Evolutionary conservation across 306 rosid genomes (phyloP).

Genomic region (Vigna nakashimae): DNA sequence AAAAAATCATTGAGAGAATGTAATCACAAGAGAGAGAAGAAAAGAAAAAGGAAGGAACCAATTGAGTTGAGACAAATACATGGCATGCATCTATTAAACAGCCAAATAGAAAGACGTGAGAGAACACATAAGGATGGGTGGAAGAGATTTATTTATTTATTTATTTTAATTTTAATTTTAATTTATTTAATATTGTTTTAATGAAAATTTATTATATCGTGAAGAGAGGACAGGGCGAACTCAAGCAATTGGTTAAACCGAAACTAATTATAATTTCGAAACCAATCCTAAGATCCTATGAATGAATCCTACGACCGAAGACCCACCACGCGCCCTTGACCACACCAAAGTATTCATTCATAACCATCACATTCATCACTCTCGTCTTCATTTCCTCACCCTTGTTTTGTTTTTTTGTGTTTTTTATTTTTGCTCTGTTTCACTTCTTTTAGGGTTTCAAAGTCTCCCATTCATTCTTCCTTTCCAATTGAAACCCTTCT

Average conservation of each 20-base stretch:
- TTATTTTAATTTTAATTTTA: too few relatives aligned
- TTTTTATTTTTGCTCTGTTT: not conserved
- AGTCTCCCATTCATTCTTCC: conserved; percentile 25
- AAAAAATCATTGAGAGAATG: conserved; percentile 29
- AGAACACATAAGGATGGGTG: not conserved
- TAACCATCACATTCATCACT: conserved; percentile 35
- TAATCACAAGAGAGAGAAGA: conserved; percentile 20
- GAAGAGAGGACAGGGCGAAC: conserved; percentile 23
- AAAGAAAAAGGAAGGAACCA: not conserved
- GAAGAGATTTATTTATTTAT: not conserved
- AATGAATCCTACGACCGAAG: conserved; percentile 41
- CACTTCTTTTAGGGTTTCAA: conserved; percentile 49
- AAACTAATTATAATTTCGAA: not conserved
- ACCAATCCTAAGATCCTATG: conserved; percentile 8
- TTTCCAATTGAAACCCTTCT: conserved; percentile 9
- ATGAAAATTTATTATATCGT: not conserved
- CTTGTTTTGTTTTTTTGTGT: conserved; percentile 25
- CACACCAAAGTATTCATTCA: conserved; percentile 21
- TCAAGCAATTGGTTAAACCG: conserved; percentile 22
- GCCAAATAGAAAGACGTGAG: not conserved
- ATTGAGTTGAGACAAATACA: conserved; percentile 29
- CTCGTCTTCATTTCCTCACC: conserved; percentile 3
- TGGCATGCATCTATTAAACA: conserved; percentile 21
- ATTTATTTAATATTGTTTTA: not conserved
- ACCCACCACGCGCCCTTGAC: conserved; percentile 53